Evolutionary conservation across 345 rosid species (phyloP).

Genomic region (Citrus cavaleriei): DNA sequence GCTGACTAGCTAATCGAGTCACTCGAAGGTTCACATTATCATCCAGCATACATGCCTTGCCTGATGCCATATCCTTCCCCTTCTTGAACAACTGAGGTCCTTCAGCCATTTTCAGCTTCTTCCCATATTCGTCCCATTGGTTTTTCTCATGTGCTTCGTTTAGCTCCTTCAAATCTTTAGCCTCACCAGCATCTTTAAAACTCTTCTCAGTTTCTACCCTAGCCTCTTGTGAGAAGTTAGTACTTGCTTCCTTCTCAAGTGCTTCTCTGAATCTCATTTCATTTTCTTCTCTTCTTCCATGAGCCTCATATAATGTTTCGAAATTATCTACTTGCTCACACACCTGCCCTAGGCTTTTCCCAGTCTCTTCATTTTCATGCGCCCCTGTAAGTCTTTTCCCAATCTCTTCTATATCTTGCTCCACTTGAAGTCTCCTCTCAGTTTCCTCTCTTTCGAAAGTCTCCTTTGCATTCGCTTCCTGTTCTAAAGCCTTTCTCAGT

Average conservation of each 20-base stretch:
- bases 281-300: constrained; percentile 23
- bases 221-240: constrained; percentile 21
- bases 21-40: constrained; percentile 17
- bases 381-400: constrained; percentile 5
- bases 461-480: constrained; percentile 34
- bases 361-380: constrained; percentile 21
- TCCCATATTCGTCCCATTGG: constrained; percentile 22
- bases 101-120: constrained; percentile 15
- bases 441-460: constrained; percentile 32
- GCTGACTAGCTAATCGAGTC: constrained; percentile 28
- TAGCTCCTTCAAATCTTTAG: constrained; percentile 31
- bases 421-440: constrained; percentile 35
- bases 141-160: constrained; percentile 16
- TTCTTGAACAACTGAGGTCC: constrained; percentile 12
- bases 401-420: constrained; percentile 17
- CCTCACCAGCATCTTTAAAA: constrained; percentile 31
- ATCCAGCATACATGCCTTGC: constrained; percentile 19
- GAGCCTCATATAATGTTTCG: constrained; percentile 22
- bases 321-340: constrained; percentile 6
- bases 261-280: constrained; percentile 30
- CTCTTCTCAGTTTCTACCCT: constrained; percentile 37
- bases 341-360: background rate
- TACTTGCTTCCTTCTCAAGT: constrained; percentile 19
- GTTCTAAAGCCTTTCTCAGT: constrained; percentile 21
- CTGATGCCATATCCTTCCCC: constrained; percentile 14